Conservation (phyloP, 768 basidiomycete genomes). For the Tulasnella sp. region DNA sequence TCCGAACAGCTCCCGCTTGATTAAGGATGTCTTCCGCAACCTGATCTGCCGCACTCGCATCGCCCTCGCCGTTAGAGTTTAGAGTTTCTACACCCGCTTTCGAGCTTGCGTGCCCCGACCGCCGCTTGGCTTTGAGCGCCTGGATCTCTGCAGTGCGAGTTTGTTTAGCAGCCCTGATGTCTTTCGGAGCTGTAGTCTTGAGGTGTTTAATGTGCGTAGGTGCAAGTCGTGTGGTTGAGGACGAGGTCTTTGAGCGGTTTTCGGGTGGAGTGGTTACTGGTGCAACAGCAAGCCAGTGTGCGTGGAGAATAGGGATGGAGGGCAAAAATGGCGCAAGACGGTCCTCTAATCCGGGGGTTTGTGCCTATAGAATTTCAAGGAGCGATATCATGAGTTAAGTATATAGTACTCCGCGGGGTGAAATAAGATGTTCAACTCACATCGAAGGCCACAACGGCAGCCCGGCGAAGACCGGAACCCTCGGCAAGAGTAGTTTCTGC, state of each 20-base stretch:
- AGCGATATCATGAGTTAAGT: background rate
- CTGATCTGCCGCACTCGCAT: background rate
- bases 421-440: constrained; percentile 31
- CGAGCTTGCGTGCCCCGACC: background rate
- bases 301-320: constrained; percentile 42
- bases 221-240: constrained; percentile 26
- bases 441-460: constrained; percentile 53
- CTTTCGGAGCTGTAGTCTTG: constrained; percentile 63
- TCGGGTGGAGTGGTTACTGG: background rate
- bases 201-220: constrained; percentile 77
- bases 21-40: background rate
- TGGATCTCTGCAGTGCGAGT: constrained; percentile 39
- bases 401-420: background rate
- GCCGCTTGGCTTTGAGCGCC: constrained; percentile 31
- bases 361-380: constrained; percentile 25
- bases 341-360: constrained; percentile 28
- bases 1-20: background rate
- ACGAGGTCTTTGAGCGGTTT: background rate
- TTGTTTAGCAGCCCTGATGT: constrained; percentile 62
- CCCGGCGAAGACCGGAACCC: constrained; percentile 52
- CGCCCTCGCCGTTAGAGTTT: background rate
- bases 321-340: constrained; percentile 18
- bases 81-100: background rate
- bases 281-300: constrained; percentile 46
- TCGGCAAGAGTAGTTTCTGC: constrained; percentile 52